Evolutionary conservation across 75 land plant genomes (phyloP).

Genomic region (Cunninghamia lanceolata): DNA sequence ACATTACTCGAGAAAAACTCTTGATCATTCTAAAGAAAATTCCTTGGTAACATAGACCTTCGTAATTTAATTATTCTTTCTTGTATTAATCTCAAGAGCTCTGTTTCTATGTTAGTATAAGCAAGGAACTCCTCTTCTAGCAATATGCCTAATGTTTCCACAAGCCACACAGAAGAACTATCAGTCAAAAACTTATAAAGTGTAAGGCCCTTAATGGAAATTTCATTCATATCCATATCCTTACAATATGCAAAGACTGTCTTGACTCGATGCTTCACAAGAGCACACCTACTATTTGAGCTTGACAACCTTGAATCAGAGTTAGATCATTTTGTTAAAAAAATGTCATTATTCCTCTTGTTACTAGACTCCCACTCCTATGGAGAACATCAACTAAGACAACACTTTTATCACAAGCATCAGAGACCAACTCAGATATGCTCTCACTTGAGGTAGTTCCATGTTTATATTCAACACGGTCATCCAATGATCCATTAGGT

Average conservation of each 20-base stretch:
- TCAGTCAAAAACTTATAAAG: not conserved
- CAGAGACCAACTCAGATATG: too few relatives aligned
- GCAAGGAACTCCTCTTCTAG: not conserved
- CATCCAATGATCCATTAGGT: too few relatives aligned
- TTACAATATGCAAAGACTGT: not conserved
- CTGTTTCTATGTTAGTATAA: not conserved
- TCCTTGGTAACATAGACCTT: not conserved
- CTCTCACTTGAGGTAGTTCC: too few relatives aligned
- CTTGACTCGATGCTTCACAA: conserved; percentile 1
- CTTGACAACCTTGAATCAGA: not conserved
- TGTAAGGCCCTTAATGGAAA: not conserved
- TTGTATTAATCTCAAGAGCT: too few relatives aligned
- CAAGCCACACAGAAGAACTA: not conserved
- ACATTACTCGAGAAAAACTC: conserved; percentile 50
- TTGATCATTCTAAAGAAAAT: conserved; percentile 34
- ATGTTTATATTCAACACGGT: too few relatives aligned
- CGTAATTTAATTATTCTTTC: too few relatives aligned
- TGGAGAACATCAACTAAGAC: not conserved
- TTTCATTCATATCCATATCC: not conserved
- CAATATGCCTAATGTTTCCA: not conserved
- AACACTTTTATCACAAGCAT: too few relatives aligned
- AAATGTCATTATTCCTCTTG: not conserved
- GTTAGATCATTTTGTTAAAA: not conserved
- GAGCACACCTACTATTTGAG: not conserved
- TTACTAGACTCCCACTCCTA: not conserved